These are phyloP conservation scores for Fusarium pininemorale DNA, from an alignment of 2,329 filamentous ascomycete genomes.

Conservation along the genomic window DNA sequence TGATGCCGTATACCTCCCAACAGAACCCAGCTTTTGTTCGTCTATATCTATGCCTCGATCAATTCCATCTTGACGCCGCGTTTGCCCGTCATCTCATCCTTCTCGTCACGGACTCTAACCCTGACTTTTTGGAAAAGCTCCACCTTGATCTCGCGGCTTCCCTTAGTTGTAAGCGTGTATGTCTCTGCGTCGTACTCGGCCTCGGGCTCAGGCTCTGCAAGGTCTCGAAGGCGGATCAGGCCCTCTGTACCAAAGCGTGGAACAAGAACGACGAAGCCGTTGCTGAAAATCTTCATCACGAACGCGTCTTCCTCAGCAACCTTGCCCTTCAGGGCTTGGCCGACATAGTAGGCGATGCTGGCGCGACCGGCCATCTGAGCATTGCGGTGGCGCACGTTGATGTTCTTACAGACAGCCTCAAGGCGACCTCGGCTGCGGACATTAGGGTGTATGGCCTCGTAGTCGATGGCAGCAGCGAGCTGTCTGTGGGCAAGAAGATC, in stretches of 20 bases:
- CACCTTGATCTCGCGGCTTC: constrained; percentile 66
- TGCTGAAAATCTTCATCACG: constrained; percentile 96
- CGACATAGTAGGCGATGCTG: constrained; percentile 97
- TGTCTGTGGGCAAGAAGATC: constrained; percentile 94
- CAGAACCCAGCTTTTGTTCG: background rate
- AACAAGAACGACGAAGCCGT: constrained; percentile 96
- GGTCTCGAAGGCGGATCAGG: constrained; percentile 84
- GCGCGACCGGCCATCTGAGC: constrained; percentile 94
- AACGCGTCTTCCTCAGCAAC: constrained; percentile 88
- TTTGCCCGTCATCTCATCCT: constrained; percentile 96
- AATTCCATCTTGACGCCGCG: constrained; percentile 84
- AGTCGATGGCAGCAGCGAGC: constrained; percentile 93
- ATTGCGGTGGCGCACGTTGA: constrained; percentile 97
- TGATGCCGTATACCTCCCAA: constrained; percentile 5
- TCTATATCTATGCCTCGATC: constrained; percentile 49
- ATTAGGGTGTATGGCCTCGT: constrained; percentile 84
- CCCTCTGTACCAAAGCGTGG: constrained; percentile 96
- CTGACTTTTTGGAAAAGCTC: constrained; percentile 93
- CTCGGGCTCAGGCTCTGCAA: constrained; percentile 80
- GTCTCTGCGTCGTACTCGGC: constrained; percentile 86
- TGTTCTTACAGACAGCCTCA: constrained; percentile 96
- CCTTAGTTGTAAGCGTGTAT: constrained; percentile 74
- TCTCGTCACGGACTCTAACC: constrained; percentile 89
- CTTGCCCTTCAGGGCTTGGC: constrained; percentile 86
- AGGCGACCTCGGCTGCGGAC: constrained; percentile 85